Percentiles rank a stretch among this genome's conserved stretches.
Evolutionary conservation across 1,139 yeast genomes (phyloP).

Genomic region (Taiozyma sp.): DNA sequence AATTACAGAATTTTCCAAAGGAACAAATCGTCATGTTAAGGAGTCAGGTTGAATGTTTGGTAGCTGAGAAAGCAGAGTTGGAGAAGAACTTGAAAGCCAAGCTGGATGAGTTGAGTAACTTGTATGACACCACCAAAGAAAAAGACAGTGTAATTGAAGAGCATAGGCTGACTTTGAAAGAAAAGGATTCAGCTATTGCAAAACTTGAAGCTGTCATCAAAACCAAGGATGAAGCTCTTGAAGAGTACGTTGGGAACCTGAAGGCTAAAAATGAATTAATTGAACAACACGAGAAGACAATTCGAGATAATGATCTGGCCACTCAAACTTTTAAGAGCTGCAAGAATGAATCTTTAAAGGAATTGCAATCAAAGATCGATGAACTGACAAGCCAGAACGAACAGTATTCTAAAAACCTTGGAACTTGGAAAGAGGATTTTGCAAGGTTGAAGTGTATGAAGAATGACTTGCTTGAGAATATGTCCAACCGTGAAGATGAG

Average conservation of each 20-base stretch:
- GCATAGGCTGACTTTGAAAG: background rate
- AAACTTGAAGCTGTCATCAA: constrained; percentile 4
- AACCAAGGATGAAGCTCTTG: background rate
- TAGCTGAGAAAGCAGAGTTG: background rate
- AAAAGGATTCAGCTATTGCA: constrained; percentile 6
- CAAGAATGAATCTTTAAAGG: background rate
- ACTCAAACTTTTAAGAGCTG: constrained; percentile 2
- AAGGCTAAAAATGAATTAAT: background rate
- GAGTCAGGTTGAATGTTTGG: background rate
- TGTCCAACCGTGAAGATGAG: constrained; percentile 60
- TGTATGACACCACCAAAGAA: constrained; percentile 19
- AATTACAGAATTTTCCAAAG: background rate
- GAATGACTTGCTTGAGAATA: constrained; percentile 58
- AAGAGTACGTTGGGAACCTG: background rate
- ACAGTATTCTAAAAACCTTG: constrained; percentile 9
- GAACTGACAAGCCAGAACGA: constrained; percentile 7
- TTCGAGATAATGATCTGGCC: constrained; percentile 1
- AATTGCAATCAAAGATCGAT: background rate
- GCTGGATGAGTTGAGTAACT: constrained; percentile 17
- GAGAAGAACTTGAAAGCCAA: background rate
- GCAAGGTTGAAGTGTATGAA: constrained; percentile 39
- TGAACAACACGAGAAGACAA: background rate
- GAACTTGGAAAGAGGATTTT: constrained; percentile 19
- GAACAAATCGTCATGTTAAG: background rate
- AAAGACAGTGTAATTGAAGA: constrained; percentile 9